phyloP scores from a whole-genome alignment of 805 yeast species.

The Candida ulmi region DNA sequence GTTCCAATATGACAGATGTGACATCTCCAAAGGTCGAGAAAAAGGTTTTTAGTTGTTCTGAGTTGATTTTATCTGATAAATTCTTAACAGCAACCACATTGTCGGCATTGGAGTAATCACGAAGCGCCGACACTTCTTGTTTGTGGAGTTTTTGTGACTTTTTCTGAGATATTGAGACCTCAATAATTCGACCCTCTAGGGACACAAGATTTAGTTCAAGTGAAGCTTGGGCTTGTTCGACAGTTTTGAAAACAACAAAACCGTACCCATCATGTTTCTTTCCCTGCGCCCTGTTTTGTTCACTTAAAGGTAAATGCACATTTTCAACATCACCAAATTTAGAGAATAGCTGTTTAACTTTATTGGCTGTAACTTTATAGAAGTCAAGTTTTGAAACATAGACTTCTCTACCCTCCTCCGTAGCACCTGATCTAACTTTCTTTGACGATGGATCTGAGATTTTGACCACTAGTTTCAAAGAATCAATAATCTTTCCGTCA shows the following conservation, averaged over 20 bases:
- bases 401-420: constrained; percentile 52
- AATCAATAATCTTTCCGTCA: constrained; percentile 33
- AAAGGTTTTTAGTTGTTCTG: constrained; percentile 27
- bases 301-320: constrained; percentile 41
- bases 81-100: constrained; percentile 20
- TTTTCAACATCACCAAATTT: constrained; percentile 49
- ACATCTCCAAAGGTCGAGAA: constrained; percentile 34
- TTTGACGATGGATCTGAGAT: constrained; percentile 53
- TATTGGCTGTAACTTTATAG: constrained; percentile 31
- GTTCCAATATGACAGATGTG: constrained; percentile 36
- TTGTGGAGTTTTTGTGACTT: constrained; percentile 29
- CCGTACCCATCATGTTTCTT: constrained; percentile 58
- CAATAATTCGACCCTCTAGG: constrained; percentile 42
- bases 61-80: constrained; percentile 32
- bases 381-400: constrained; percentile 50
- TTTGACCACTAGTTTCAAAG: constrained; percentile 46
- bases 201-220: constrained; percentile 34
- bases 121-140: constrained; percentile 20
- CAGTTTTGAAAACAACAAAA: constrained; percentile 44
- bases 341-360: constrained; percentile 36
- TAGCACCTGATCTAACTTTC: constrained; percentile 36
- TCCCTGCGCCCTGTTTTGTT: constrained; percentile 15
- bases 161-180: constrained; percentile 42
- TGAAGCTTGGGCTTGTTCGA: constrained; percentile 43
- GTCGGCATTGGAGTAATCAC: constrained; percentile 16